Percentiles rank a stretch among this genome's conserved stretches.
phyloP scores from a whole-genome alignment of 306 rosid genomes.

The Gastrolobium bilobum region DNA sequence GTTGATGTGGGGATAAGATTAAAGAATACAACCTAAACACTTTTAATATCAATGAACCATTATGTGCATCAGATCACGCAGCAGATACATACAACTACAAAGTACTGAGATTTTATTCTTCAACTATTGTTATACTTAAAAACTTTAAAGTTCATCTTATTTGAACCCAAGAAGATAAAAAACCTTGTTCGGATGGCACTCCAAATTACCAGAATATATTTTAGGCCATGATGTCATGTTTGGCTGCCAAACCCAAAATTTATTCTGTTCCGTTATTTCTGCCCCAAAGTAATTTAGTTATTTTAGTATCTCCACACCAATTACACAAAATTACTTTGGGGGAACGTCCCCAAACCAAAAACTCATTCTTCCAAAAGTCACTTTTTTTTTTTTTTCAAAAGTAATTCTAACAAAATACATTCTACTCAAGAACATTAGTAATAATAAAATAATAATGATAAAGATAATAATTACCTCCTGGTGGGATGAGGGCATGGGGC shows the following conservation, averaged over 20 bases:
- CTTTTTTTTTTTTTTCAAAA: neutral
- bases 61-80: neutral
- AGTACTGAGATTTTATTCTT: constrained; percentile 10
- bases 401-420: neutral
- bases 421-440: neutral
- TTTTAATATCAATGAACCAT: constrained; percentile 4
- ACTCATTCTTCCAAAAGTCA: neutral
- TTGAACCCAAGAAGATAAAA: too few relatives aligned
- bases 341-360: neutral
- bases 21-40: neutral
- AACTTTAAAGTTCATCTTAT: neutral
- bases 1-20: constrained; percentile 19
- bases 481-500: constrained; percentile 74
- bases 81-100: neutral
- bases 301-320: neutral
- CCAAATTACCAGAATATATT: neutral
- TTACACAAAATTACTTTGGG: neutral
- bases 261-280: neutral
- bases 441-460: too few relatives aligned
- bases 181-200: too few relatives aligned
- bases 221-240: neutral
- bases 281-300: neutral
- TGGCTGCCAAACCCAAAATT: constrained; percentile 4
- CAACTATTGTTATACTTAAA: neutral
- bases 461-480: constrained; percentile 64